Conservation (phyloP, 768 basidiomycete species). For the Lactarius hatsudake region DNA sequence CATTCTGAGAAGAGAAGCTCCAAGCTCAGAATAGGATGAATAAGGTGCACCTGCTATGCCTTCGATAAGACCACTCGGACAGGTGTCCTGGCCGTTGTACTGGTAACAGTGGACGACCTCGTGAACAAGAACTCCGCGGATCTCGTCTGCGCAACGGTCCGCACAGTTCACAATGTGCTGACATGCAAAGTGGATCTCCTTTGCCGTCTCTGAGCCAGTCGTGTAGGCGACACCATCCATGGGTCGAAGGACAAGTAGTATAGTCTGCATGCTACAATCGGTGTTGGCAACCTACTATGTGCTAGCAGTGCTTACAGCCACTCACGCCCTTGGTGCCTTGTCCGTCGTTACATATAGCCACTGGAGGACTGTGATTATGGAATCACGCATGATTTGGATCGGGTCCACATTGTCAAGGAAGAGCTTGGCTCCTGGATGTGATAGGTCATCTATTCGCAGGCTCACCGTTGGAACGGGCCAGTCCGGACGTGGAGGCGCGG, state of each 20-base stretch:
- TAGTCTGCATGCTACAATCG: slow-evolving; percentile 33
- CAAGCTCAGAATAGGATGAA: neutral
- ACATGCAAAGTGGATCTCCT: slow-evolving; percentile 74
- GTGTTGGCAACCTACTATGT: neutral
- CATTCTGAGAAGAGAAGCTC: neutral
- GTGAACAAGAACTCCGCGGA: slow-evolving; percentile 67
- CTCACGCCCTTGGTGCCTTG: slow-evolving; percentile 25
- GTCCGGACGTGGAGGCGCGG: slow-evolving; percentile 27
- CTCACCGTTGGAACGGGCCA: slow-evolving; percentile 55
- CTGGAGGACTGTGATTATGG: slow-evolving; percentile 29
- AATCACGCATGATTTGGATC: slow-evolving; percentile 35
- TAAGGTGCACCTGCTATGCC: slow-evolving; percentile 66
- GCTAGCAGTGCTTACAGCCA: neutral
- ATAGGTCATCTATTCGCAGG: slow-evolving; percentile 53
- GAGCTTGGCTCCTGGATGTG: slow-evolving; percentile 50
- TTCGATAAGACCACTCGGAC: slow-evolving; percentile 71
- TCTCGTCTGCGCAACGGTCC: slow-evolving; percentile 53
- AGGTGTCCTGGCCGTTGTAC: slow-evolving; percentile 56
- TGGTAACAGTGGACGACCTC: slow-evolving; percentile 83
- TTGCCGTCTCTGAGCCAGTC: slow-evolving; percentile 50
- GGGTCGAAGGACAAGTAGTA: slow-evolving; percentile 57
- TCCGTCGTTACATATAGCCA: slow-evolving; percentile 25
- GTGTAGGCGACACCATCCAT: slow-evolving; percentile 76
- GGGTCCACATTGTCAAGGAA: slow-evolving; percentile 54
- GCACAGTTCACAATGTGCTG: slow-evolving; percentile 52